Base-by-base conservation (phyloP, 2,329 filamentous ascomycete genomes). In the Pestalotiopsis sp. region DNA sequence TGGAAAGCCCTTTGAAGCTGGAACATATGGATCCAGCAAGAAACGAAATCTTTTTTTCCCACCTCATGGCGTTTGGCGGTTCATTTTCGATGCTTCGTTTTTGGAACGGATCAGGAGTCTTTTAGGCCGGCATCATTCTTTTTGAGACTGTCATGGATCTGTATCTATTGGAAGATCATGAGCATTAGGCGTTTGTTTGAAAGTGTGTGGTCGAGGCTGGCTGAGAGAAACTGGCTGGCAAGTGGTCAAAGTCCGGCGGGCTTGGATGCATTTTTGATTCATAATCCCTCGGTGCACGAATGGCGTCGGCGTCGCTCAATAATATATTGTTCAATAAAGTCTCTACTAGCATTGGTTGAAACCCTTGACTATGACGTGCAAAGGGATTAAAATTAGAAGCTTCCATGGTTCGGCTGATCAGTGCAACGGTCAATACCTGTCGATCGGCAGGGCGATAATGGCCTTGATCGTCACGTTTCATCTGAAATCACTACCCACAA, bases 241-340 rank as follows among this genome's bases (percentile, higher is more conserved):
- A 49, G 56, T 31, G 52, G 31, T 25, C 58, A 31, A 56, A 56
- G 36, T 52, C 49, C 6, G 52, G n/a, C 20, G 61, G 61, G 52
- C 61, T 59, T 66, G 68, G 61, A 58, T 69, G 65, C 64, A 57
- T 64, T 65, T 69, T 71, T 57, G 68, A 72, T 27, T n/a, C 68
- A 71, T 67, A 68, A 60, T 57, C 67, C 66, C 66, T 68, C 60
- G 65, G 66, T 20, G 17, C 69, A 70, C 70, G 71, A 73, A 71
- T 69, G 71, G 73, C 72, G 73, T 66, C 68, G 67, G 73, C 72
- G 73, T 74, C 56, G 41, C 58, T 60, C 52, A 41, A 67, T 66
- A 59, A 68, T 62, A 67, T 17, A 41, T 52, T 66, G 38, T n/a
- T 17, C 66, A 63, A 63, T 52, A 68, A 25, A 56, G 13, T 52